Evolutionary conservation across 306 rosid species (phyloP).

Genomic region (Cucurbita moschata): DNA sequence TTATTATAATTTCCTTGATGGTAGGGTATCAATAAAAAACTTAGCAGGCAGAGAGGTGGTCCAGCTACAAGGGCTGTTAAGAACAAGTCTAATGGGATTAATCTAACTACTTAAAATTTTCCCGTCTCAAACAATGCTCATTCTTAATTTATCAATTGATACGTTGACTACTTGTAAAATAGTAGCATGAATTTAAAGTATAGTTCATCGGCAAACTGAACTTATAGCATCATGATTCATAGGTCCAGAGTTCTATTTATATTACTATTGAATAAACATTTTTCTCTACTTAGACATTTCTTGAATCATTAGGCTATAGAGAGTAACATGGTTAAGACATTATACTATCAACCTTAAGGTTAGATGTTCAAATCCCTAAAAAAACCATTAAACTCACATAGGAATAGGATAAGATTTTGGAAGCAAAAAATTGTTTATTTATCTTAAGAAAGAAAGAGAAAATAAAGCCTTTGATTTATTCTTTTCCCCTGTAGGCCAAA

Average conservation of each 20-base stretch:
- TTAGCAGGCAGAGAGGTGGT: not conserved
- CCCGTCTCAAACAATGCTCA: not conserved
- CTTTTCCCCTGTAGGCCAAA: not conserved
- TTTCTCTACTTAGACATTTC: not conserved
- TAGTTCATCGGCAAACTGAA: not conserved
- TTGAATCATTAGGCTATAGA: not conserved
- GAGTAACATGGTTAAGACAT: not conserved
- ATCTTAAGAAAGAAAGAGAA: not conserved
- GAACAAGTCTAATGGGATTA: not conserved
- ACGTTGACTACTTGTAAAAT: not conserved
- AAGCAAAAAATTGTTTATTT: not conserved
- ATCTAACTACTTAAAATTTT: not conserved
- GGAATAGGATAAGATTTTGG: not conserved
- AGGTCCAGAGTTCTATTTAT: not conserved
- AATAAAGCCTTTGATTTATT: not conserved
- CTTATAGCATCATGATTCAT: not conserved
- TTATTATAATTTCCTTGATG: not conserved
- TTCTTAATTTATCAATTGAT: conserved; percentile 1
- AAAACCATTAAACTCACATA: not conserved
- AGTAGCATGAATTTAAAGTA: not conserved
- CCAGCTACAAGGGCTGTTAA: not conserved
- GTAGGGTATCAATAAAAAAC: not conserved
- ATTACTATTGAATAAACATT: not conserved
- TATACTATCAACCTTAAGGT: not conserved
- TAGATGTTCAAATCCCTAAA: not conserved